Conservation (phyloP, 1,284 basidiomycete genomes). For the Apiotrichum akiyoshidainum region DNA sequence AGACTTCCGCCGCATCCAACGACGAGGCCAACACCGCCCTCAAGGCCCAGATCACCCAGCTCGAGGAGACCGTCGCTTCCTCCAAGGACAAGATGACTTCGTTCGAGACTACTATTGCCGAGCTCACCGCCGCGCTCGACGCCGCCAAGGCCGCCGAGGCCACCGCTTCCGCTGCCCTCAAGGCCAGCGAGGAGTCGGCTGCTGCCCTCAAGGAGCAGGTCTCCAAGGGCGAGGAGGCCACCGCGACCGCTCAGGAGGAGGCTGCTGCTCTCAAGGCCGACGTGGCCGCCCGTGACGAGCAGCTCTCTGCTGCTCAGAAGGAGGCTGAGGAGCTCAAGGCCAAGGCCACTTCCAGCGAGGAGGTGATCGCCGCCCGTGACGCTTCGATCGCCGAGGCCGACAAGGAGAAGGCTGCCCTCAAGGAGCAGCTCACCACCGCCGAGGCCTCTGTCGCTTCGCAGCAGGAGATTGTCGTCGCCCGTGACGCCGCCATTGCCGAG, state of each 20-base stretch:
- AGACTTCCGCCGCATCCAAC: slow-evolving; percentile 1
- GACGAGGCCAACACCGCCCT: slow-evolving; percentile 5
- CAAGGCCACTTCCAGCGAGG: slow-evolving; percentile 16
- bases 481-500: neutral
- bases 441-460: neutral
- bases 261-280: neutral
- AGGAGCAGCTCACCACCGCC: neutral
- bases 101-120: neutral
- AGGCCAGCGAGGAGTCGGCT: neutral
- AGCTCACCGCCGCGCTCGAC: neutral
- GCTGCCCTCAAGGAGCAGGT: neutral
- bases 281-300: slow-evolving; percentile 10
- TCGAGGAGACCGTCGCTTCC: neutral
- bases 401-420: neutral
- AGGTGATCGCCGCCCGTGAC: slow-evolving; percentile 8
- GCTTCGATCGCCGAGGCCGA: neutral
- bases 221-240: neutral
- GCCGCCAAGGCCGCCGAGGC: slow-evolving; percentile 1
- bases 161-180: neutral
- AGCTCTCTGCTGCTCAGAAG: slow-evolving; percentile 2
- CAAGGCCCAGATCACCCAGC: slow-evolving; percentile 1
- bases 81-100: slow-evolving; percentile 2
- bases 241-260: neutral
- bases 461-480: neutral
- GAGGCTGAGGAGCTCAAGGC: neutral